A percentile compares a stretch with the other conserved stretches of the same genome.
phyloP scores from a whole-genome alignment of 2,329 filamentous ascomycete species.

The Hypoxylon sp. region DNA sequence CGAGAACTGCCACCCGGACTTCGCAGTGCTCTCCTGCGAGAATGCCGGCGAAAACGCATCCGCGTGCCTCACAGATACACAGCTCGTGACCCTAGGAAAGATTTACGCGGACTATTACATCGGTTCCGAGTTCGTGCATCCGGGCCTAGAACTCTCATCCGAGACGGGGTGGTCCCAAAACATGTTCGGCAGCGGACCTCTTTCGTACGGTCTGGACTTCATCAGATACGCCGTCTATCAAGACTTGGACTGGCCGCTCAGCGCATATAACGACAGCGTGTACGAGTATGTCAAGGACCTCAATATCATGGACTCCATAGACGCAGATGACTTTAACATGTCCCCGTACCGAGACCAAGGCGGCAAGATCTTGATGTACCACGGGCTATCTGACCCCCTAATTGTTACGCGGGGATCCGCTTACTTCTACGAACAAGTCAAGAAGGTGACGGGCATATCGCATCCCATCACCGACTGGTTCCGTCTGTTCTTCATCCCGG shows the following conservation, averaged over 20 bases:
- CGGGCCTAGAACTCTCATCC: constrained; percentile 30
- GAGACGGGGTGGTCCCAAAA: constrained; percentile 23
- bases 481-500: constrained; percentile 60
- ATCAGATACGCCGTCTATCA: constrained; percentile 56
- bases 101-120: constrained; percentile 46
- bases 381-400: constrained; percentile 57
- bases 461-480: constrained; percentile 51
- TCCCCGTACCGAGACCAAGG: constrained; percentile 53
- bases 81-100: constrained; percentile 57
- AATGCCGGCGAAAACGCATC: constrained; percentile 45
- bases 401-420: constrained; percentile 58
- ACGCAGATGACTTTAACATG: constrained; percentile 50
- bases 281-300: constrained; percentile 56
- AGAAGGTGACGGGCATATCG: constrained; percentile 52
- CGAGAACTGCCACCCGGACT: constrained; percentile 52
- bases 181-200: constrained; percentile 6
- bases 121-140: constrained; percentile 27
- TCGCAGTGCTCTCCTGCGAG: constrained; percentile 51
- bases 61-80: constrained; percentile 57
- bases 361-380: constrained; percentile 59
- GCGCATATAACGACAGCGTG: constrained; percentile 55
- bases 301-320: constrained; percentile 35
- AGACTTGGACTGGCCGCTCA: constrained; percentile 52
- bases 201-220: constrained; percentile 21
- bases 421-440: constrained; percentile 59